Conservation (phyloP, 2,329 filamentous ascomycete species). For the Calycina herbarum region DNA sequence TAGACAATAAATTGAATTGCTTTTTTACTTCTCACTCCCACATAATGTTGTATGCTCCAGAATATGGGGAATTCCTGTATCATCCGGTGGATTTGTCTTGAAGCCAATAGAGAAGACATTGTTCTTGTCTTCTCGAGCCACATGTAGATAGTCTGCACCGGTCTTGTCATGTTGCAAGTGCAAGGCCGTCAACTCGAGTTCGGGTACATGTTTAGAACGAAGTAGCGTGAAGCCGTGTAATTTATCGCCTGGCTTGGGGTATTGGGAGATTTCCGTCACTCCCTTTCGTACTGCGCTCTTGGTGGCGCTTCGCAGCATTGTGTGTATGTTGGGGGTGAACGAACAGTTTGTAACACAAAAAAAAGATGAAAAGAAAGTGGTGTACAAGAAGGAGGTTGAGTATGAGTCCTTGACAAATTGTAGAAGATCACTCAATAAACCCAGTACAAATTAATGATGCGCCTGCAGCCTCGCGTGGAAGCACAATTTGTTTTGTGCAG, state of each 20-base stretch:
- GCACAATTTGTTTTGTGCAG: neutral
- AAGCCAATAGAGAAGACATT: slow-evolving; percentile 99
- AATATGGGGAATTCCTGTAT: slow-evolving; percentile 94
- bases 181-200: slow-evolving; percentile 88
- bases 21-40: slow-evolving; percentile 80
- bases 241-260: slow-evolving; percentile 78
- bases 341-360: neutral
- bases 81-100: slow-evolving; percentile 97
- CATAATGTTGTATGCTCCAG: slow-evolving; percentile 96
- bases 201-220: slow-evolving; percentile 86
- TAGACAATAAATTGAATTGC: slow-evolving; percentile 10
- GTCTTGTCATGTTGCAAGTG: slow-evolving; percentile 94
- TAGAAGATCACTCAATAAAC: neutral
- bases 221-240: slow-evolving; percentile 92
- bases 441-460: neutral
- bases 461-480: neutral
- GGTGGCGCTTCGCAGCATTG: slow-evolving; percentile 53
- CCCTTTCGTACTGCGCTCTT: slow-evolving; percentile 56
- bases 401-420: neutral
- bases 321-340: slow-evolving; percentile 8
- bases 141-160: slow-evolving; percentile 91
- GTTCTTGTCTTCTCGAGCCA: slow-evolving; percentile 92
- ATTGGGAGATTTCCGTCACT: slow-evolving; percentile 73
- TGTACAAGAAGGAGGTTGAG: neutral
- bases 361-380: neutral